Conservation (phyloP, 495 filamentous ascomycete species). For the Tirmania nivea region DNA sequence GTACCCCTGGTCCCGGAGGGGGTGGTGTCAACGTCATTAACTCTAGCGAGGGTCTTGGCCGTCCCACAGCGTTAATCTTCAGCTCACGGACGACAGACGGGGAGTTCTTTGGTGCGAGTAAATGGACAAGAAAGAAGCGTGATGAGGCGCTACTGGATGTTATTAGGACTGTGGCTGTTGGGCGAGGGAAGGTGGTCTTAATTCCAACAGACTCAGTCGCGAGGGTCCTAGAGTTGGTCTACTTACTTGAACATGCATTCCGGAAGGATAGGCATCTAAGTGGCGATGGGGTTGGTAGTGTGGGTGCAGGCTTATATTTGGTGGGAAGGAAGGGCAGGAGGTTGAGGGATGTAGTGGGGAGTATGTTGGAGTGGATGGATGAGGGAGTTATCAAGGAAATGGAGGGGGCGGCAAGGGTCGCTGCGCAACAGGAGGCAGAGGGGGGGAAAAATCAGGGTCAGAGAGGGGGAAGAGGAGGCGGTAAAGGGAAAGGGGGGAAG, state of each 20-base stretch:
- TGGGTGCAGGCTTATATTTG: slow-evolving; percentile 51
- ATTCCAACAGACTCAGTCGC: slow-evolving; percentile 92
- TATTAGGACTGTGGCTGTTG: slow-evolving; percentile 49
- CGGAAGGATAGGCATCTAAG: slow-evolving; percentile 28
- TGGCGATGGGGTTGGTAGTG: slow-evolving; percentile 37
- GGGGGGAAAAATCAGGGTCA: slow-evolving; percentile 22
- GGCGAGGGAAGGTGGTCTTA: slow-evolving; percentile 73
- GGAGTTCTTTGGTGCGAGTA: slow-evolving; percentile 8
- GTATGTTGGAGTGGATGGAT: slow-evolving; percentile 99
- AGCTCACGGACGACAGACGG: slow-evolving; percentile 1
- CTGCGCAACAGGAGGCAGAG: slow-evolving; percentile 19
- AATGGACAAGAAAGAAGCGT: slow-evolving; percentile 54
- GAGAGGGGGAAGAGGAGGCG: slow-evolving; percentile 25
- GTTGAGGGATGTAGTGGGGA: slow-evolving; percentile 41
- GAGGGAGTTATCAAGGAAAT: slow-evolving; percentile 79
- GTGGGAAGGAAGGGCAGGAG: slow-evolving; percentile 44
- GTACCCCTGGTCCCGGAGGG: background rate
- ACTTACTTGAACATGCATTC: slow-evolving; percentile 83
- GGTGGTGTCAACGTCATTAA: background rate
- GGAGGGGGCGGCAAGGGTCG: slow-evolving; percentile 44
- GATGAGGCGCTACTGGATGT: slow-evolving; percentile 70
- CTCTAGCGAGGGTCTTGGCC: slow-evolving; percentile 55
- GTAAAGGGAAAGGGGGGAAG: slow-evolving; percentile 19
- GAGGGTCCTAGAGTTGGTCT: slow-evolving; percentile 77
- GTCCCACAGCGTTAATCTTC: slow-evolving; percentile 82